Evolutionary conservation across 106 monocot genomes (phyloP).

Genomic region (Dendrobium catenatum): DNA sequence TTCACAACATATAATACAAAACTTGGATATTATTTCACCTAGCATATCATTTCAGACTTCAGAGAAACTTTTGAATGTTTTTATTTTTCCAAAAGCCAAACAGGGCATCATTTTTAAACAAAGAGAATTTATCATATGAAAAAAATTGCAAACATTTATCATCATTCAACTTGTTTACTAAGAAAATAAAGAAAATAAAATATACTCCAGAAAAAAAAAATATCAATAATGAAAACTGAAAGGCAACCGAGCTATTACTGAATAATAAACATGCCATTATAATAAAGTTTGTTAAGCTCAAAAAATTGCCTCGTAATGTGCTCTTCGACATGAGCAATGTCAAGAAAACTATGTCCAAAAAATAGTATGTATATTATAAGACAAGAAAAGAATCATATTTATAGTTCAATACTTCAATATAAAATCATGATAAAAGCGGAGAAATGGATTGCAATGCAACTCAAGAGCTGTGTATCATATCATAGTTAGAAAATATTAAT

Average conservation of each 20-base stretch:
- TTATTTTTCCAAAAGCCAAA: too few species aligned
- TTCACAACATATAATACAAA: too few species aligned
- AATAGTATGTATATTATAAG: not conserved
- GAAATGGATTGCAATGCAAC: not conserved
- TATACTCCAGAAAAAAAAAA: too few species aligned
- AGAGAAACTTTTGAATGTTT: too few species aligned
- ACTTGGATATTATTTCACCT: too few species aligned
- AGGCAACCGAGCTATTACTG: not conserved
- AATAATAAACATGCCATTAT: not conserved
- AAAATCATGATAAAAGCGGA: not conserved
- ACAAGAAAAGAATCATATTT: not conserved
- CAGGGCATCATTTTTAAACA: too few species aligned
- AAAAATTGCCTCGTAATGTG: not conserved
- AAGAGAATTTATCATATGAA: too few species aligned
- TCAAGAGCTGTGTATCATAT: not conserved
- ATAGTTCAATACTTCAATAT: not conserved
- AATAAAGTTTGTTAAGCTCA: not conserved
- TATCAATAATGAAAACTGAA: too few species aligned
- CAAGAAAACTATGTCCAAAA: not conserved
- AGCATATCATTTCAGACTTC: too few species aligned
- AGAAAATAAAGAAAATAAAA: too few species aligned
- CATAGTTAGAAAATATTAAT: not conserved
- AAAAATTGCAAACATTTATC: too few species aligned
- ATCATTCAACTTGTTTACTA: too few species aligned
- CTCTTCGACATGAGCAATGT: not conserved